phyloP scores from a whole-genome alignment of 73 alveolate genomes.

The Paramecium bursaria region DNA sequence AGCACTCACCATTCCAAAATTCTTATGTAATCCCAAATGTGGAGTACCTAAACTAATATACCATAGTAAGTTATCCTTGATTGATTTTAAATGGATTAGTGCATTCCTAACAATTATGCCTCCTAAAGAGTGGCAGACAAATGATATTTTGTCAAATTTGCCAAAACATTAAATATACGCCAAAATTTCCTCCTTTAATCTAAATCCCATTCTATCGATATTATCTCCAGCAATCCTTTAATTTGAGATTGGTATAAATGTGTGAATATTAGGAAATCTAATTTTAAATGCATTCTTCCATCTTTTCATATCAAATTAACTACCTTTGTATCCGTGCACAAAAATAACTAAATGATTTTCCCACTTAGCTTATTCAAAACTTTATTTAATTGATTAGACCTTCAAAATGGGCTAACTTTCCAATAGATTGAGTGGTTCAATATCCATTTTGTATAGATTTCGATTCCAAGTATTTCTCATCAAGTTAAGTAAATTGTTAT shows the following conservation, averaged over 20 bases:
- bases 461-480: too few relatives aligned
- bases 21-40: slow-evolving; percentile 90
- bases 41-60: slow-evolving; percentile 93
- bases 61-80: slow-evolving; percentile 83
- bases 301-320: slow-evolving; percentile 47
- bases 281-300: slow-evolving; percentile 4
- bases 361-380: too few relatives aligned
- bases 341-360: slow-evolving; percentile 21
- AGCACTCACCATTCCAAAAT: slow-evolving; percentile 85
- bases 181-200: slow-evolving; percentile 27
- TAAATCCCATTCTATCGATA: slow-evolving; percentile 14
- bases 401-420: too few relatives aligned
- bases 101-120: slow-evolving; percentile 94
- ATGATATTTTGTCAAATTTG: slow-evolving; percentile 72
- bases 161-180: neutral
- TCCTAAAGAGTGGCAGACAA: slow-evolving; percentile 95
- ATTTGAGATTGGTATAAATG: neutral
- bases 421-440: too few relatives aligned
- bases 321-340: slow-evolving; percentile 53
- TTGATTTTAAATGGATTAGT: slow-evolving; percentile 79
- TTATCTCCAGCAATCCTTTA: slow-evolving; percentile 16
- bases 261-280: neutral
- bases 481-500: too few relatives aligned
- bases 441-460: too few relatives aligned
- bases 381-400: too few relatives aligned